Conservation (phyloP, 495 filamentous ascomycete species). For the Xylaria nigripes region DNA sequence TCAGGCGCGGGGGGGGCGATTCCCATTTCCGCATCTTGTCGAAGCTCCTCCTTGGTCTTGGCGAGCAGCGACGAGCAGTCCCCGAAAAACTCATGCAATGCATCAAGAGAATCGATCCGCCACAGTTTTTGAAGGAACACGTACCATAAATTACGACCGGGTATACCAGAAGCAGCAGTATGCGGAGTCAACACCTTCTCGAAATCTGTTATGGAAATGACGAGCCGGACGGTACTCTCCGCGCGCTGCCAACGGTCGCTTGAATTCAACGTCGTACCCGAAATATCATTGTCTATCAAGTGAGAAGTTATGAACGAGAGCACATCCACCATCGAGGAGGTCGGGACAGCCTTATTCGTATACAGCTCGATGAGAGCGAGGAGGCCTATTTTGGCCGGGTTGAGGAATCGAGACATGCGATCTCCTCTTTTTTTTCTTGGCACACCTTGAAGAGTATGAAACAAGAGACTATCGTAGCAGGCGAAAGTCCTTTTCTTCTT, state of each 20-base stretch:
- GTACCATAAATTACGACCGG: conserved; percentile 79
- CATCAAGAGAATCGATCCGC: conserved; percentile 72
- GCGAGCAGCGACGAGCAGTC: conserved; percentile 48
- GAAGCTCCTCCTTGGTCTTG: conserved; percentile 52
- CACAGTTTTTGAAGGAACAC: conserved; percentile 75
- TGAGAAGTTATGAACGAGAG: conserved; percentile 77
- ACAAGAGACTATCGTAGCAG: background rate
- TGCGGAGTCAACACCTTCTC: conserved; percentile 54
- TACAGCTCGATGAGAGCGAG: conserved; percentile 77
- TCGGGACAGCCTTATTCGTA: conserved; percentile 64
- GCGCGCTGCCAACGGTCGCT: conserved; percentile 32
- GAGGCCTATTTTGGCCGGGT: conserved; percentile 75
- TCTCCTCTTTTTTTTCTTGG: background rate
- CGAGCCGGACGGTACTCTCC: conserved; percentile 39
- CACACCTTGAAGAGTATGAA: background rate
- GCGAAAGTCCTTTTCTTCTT: background rate
- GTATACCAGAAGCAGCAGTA: conserved; percentile 53
- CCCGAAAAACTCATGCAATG: conserved; percentile 64
- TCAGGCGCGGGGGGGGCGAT: conserved; percentile 23
- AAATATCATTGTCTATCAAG: conserved; percentile 43
- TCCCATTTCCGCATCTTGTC: conserved; percentile 37
- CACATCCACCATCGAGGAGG: conserved; percentile 65
- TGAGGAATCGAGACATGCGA: conserved; percentile 70
- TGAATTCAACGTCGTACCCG: conserved; percentile 9
- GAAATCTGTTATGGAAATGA: conserved; percentile 57